A percentile compares a stretch with the other conserved stretches of the same genome.
Evolutionary conservation across 768 basidiomycete species (phyloP).

Genomic region (Xanthoconium stramineum): DNA sequence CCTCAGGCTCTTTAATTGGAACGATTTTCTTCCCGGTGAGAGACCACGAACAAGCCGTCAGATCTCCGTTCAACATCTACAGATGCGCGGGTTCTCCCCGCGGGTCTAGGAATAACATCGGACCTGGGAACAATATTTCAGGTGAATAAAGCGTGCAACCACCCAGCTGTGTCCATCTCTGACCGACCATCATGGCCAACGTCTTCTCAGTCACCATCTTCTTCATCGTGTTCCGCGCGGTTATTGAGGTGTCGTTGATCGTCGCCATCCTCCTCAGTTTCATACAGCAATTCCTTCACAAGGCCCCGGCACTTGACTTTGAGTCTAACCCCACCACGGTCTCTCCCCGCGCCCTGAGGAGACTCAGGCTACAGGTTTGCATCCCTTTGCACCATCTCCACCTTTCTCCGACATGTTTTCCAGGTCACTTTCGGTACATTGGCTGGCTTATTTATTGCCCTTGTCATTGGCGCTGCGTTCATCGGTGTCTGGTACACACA

Average conservation of each 20-base stretch:
- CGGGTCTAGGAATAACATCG: too few relatives aligned
- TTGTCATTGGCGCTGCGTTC: conserved; percentile 87
- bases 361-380: conserved; percentile 64
- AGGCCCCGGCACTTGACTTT: conserved; percentile 6
- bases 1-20: too few relatives aligned
- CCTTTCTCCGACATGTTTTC: background rate
- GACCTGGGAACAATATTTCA: too few relatives aligned
- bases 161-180: too few relatives aligned
- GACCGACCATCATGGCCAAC: conserved; percentile 28
- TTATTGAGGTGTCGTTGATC: conserved; percentile 89
- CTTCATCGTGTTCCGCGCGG: conserved; percentile 96
- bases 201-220: conserved; percentile 91
- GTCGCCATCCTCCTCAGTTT: conserved; percentile 88
- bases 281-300: conserved; percentile 76
- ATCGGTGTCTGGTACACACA: conserved; percentile 95
- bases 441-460: conserved; percentile 72
- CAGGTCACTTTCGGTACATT: conserved; percentile 77
- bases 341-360: conserved; percentile 51
- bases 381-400: background rate
- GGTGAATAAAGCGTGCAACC: background rate
- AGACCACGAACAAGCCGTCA: too few relatives aligned
- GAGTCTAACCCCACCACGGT: conserved; percentile 28
- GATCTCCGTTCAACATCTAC: too few relatives aligned
- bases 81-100: too few relatives aligned
- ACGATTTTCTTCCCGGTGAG: too few relatives aligned